phyloP scores from a whole-genome alignment of 2,329 filamentous ascomycete genomes.

The Botrytis squamosa region DNA sequence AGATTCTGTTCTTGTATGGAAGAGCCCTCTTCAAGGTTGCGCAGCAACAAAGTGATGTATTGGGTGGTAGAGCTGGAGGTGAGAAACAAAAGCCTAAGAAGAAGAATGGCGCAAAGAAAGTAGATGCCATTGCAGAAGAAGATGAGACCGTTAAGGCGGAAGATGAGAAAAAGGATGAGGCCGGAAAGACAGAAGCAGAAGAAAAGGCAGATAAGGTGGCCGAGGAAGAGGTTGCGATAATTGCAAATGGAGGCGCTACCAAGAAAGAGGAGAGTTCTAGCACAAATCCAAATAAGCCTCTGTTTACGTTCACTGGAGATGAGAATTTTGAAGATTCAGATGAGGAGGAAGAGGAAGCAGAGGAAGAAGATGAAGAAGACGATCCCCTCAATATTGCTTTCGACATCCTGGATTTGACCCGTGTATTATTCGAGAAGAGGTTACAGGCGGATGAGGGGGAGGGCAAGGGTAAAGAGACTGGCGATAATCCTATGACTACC shows the following conservation, averaged over 20 bases:
- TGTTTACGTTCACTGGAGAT: conserved; percentile 91
- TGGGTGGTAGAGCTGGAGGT: conserved; percentile 74
- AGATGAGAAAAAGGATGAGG: conserved; percentile 51
- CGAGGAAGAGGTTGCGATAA: conserved; percentile 47
- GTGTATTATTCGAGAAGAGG: conserved; percentile 60
- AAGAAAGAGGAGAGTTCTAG: conserved; percentile 39
- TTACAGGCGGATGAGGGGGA: conserved; percentile 47
- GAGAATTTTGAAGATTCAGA: conserved; percentile 89
- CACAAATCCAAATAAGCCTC: conserved; percentile 61
- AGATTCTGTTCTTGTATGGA: conserved; percentile 92
- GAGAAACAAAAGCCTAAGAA: conserved; percentile 51
- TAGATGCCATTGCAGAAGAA: conserved; percentile 38
- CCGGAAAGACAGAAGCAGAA: conserved; percentile 45
- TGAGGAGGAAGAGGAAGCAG: conserved; percentile 60
- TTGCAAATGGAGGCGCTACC: conserved; percentile 33
- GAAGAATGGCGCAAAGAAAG: conserved; percentile 45
- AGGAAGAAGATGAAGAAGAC: conserved; percentile 48
- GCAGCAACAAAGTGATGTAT: conserved; percentile 88
- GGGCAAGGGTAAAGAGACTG: conserved; percentile 48
- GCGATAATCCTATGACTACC: conserved; percentile 44
- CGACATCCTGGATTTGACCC: conserved; percentile 79
- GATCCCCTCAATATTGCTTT: conserved; percentile 76
- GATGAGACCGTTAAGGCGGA: conserved; percentile 56
- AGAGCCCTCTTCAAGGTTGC: conserved; percentile 92
- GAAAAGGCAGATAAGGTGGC: conserved; percentile 45